Base-by-base conservation (phyloP, 768 basidiomycete species). In the Amanita molliuscula region DNA sequence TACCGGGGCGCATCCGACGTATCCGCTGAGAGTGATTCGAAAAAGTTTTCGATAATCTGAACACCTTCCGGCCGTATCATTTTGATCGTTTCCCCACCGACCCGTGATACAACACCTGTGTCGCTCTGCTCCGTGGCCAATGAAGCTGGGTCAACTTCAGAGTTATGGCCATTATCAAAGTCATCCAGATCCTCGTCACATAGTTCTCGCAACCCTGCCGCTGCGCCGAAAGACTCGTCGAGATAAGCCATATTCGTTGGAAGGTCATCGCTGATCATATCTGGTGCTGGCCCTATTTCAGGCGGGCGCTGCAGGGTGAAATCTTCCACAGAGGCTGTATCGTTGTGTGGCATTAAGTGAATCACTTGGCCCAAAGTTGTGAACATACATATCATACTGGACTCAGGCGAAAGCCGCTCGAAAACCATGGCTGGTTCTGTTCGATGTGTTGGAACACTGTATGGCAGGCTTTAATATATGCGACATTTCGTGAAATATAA, bases 211-310 rank as follows among this genome's bases (percentile, higher is more conserved):
- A 90, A 67, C 11, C 89, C 89, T 4, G 81, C 85, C 15, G 88
- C 82, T 20, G 86, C 68, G 35, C 85, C 82, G 55, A 89, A 88
- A 3, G 88, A 84, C 47, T 77, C 79, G 55, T 92, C 89, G 41
- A 98, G 71, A 59, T 94, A 98, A 59, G 93, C 88, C 42, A 74
- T 67, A 62, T 98, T 95, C 18, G 75, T 85, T 0, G 95, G 95
- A 7, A 98, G 69, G 62, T 98, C 93, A 58, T 98, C 95, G 28
- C 73, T 70, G 50, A 98, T 84, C 81, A 96, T 82, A 64, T 97
- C 95, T 11, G 88, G 82, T 7, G 81, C 76, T 8, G 80, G 76
- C 18, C 86, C 84, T 36, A 95, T 71, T 55, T 90, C 84, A 2
- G 90, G 90, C 6, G 82, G 60, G 37, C 68, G 71, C 44, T 71